phyloP scores from a whole-genome alignment of 208 protist genomes.

The Naegleria lovaniensis region DNA sequence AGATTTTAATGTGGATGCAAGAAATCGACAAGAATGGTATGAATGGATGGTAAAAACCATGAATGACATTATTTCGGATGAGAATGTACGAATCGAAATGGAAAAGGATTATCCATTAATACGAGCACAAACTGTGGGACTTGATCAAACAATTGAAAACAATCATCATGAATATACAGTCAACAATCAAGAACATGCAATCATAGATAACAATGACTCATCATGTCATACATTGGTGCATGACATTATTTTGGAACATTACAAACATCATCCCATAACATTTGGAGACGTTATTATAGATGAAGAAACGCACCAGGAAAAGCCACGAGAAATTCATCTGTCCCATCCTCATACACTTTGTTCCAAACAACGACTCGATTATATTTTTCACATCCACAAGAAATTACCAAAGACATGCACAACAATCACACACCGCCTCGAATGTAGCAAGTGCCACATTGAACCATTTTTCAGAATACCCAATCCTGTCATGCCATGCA shows the following conservation, averaged over 20 bases:
- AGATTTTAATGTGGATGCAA: slow-evolving; percentile 16
- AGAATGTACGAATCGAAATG: not conserved
- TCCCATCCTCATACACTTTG: not conserved
- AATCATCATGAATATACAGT: too few relatives aligned
- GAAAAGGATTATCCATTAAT: too few relatives aligned
- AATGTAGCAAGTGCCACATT: not conserved
- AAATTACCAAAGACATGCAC: not conserved
- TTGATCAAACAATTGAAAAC: too few relatives aligned
- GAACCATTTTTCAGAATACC: not conserved
- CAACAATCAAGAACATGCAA: too few relatives aligned
- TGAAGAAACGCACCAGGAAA: not conserved
- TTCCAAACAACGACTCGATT: not conserved
- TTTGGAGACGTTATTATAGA: not conserved
- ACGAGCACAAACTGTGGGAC: too few relatives aligned
- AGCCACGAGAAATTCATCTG: not conserved
- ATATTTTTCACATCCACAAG: not conserved
- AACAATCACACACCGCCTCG: not conserved
- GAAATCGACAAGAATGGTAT: not conserved
- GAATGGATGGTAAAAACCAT: not conserved
- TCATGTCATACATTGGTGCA: too few relatives aligned
- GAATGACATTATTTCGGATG: not conserved
- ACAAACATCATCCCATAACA: not conserved
- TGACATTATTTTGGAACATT: not conserved
- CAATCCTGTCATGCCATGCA: not conserved
- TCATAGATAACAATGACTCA: too few relatives aligned